These are phyloP conservation scores for Boletus tylopilopsis DNA, from an alignment of 768 basidiomycete species.

Conservation along the genomic window DNA sequence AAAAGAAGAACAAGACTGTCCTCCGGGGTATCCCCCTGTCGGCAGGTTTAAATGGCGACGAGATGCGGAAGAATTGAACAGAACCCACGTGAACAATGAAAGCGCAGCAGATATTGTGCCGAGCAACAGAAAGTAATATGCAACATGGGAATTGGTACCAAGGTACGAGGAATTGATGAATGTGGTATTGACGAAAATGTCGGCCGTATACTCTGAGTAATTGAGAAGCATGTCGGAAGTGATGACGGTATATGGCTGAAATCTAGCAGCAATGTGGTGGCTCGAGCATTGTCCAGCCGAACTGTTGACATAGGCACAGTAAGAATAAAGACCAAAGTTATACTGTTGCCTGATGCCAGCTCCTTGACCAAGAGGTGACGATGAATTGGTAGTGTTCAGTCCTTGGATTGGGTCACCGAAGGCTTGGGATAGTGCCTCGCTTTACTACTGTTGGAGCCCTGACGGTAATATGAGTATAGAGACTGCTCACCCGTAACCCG, in stretches of 20 bases:
- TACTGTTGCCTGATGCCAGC: slow-evolving; percentile 69
- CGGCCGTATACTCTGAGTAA: slow-evolving; percentile 52
- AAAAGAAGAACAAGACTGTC: slow-evolving; percentile 63
- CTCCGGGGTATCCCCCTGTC: slow-evolving; percentile 64
- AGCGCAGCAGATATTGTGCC: slow-evolving; percentile 66
- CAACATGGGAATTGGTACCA: slow-evolving; percentile 59
- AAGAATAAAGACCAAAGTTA: slow-evolving; percentile 76
- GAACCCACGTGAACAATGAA: slow-evolving; percentile 62
- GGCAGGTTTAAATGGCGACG: slow-evolving; percentile 1
- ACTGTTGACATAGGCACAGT: slow-evolving; percentile 67
- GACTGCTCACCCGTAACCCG: slow-evolving; percentile 59
- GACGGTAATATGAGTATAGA: background rate
- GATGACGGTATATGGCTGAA: slow-evolving; percentile 62
- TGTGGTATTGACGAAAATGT: slow-evolving; percentile 48
- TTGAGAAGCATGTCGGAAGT: slow-evolving; percentile 65
- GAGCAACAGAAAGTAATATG: slow-evolving; percentile 72
- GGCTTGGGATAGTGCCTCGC: slow-evolving; percentile 46
- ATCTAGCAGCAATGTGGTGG: slow-evolving; percentile 52
- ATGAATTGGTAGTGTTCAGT: slow-evolving; percentile 65
- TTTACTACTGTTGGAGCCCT: slow-evolving; percentile 23
- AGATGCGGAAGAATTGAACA: background rate
- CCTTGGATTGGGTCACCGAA: slow-evolving; percentile 55
- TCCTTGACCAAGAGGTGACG: slow-evolving; percentile 51
- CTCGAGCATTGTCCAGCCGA: slow-evolving; percentile 64
- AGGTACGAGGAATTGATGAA: slow-evolving; percentile 62